phyloP scores from a whole-genome alignment of 2,329 filamentous ascomycete genomes.

The Phialophora verrucosa region DNA sequence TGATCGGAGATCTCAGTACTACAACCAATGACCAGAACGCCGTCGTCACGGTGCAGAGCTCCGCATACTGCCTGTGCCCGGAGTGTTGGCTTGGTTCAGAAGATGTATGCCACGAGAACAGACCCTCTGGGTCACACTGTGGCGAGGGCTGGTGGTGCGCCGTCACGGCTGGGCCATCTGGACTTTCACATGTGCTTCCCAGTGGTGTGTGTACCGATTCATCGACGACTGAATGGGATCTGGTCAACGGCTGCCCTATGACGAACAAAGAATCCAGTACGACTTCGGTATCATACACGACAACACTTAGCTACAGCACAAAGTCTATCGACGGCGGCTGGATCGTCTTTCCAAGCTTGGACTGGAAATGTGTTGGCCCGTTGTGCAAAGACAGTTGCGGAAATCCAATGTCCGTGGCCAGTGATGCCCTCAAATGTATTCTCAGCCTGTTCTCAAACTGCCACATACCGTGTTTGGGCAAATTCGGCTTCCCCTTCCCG shows the following conservation, averaged over 20 bases:
- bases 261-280: constrained; percentile 10
- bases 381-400: constrained; percentile 14
- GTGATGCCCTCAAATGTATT: constrained; percentile 8
- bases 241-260: not conserved
- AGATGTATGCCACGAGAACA: not conserved
- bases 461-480: constrained; percentile 5
- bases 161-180: constrained; percentile 9
- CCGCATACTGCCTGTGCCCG: constrained; percentile 11
- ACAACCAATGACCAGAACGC: not conserved
- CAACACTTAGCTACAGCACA: constrained; percentile 9
- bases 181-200: constrained; percentile 2
- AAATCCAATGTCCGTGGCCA: constrained; percentile 1
- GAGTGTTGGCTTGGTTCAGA: constrained; percentile 19
- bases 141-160: constrained; percentile 18
- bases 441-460: constrained; percentile 3
- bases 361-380: constrained; percentile 20
- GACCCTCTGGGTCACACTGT: constrained; percentile 17
- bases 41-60: constrained; percentile 1
- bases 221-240: not conserved
- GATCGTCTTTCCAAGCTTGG: constrained; percentile 17
- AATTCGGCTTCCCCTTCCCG: constrained; percentile 15
- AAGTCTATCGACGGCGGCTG: constrained; percentile 10
- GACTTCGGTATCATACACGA: constrained; percentile 4
- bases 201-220: constrained; percentile 4
- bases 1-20: not conserved